These are phyloP conservation scores for Colletotrichum sp. DNA, from an alignment of 2,329 filamentous ascomycete genomes.

Conservation along the genomic window DNA sequence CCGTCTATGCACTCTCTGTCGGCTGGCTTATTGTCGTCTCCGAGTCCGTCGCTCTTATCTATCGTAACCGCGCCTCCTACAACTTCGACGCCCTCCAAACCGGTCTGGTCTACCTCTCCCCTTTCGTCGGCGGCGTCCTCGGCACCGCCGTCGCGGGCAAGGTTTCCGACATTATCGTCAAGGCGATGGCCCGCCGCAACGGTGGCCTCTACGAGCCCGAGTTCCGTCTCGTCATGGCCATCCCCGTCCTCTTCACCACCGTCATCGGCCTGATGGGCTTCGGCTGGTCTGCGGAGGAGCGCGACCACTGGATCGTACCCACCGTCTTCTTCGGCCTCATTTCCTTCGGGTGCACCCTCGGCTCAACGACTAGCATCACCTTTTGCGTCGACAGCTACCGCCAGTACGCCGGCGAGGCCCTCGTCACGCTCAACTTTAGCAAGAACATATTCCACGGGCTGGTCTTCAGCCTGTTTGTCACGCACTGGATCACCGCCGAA, in stretches of 20 bases:
- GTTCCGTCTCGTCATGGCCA: constrained; percentile 87
- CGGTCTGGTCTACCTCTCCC: constrained; percentile 87
- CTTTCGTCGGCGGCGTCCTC: constrained; percentile 85
- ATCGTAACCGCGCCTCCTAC: constrained; percentile 71
- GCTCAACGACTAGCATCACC: constrained; percentile 89
- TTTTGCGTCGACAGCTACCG: constrained; percentile 94
- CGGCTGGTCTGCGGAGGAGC: constrained; percentile 84
- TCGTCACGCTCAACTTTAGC: constrained; percentile 92
- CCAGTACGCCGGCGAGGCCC: constrained; percentile 90
- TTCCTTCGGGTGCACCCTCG: constrained; percentile 90
- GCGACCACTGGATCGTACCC: constrained; percentile 86
- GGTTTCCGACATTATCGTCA: constrained; percentile 84
- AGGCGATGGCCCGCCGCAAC: constrained; percentile 81
- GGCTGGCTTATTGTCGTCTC: constrained; percentile 97
- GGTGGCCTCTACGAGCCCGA: constrained; percentile 96
- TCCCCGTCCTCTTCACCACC: constrained; percentile 79
- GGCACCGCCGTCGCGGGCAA: constrained; percentile 93
- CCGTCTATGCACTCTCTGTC: constrained; percentile 85
- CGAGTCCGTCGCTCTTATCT: constrained; percentile 84
- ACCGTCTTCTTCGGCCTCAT: constrained; percentile 92
- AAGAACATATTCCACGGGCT: constrained; percentile 95
- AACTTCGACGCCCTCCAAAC: constrained; percentile 82
- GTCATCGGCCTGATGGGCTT: constrained; percentile 91
- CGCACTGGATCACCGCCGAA: constrained; percentile 77
- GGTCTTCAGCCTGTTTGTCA: constrained; percentile 88